Evolutionary conservation across 2,329 filamentous ascomycete species (phyloP).

Genomic region (Scedosporium boydii): DNA sequence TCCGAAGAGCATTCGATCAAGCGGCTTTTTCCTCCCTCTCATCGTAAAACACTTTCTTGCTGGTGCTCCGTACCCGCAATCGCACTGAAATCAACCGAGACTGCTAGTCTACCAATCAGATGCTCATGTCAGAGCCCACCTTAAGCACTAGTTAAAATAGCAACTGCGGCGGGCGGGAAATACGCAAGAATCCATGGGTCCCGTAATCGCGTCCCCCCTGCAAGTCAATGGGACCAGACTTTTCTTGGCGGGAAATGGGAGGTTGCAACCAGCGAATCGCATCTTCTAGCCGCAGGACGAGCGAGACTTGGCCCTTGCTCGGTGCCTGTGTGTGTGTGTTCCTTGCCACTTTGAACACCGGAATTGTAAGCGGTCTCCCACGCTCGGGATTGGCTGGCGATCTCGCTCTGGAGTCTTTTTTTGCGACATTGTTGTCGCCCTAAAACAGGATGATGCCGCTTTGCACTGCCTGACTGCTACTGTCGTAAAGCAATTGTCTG

Average conservation of each 20-base stretch:
- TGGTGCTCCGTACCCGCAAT: no score
- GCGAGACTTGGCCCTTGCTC: background rate
- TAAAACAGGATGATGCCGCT: background rate
- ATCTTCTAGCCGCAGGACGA: background rate
- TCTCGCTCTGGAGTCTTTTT: no score
- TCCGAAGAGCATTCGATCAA: no score
- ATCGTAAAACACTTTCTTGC: no score
- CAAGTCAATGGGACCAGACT: background rate
- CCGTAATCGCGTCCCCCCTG: background rate
- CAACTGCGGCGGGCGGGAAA: background rate
- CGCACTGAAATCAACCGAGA: no score
- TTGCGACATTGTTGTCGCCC: background rate
- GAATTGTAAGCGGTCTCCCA: background rate
- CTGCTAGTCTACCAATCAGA: background rate
- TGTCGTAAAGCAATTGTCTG: no score
- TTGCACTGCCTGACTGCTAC: background rate
- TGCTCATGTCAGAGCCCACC: background rate
- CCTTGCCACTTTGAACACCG: background rate
- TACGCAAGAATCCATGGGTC: conserved; percentile 1
- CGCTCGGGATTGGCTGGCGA: background rate
- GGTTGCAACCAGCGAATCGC: background rate
- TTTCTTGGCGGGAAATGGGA: background rate
- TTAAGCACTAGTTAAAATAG: background rate
- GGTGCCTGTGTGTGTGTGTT: background rate
- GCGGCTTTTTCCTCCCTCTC: no score